A percentile compares a stretch with the other conserved stretches of the same genome.
phyloP scores from a whole-genome alignment of 2,329 filamentous ascomycete genomes.

The Aureobasidium sp. region DNA sequence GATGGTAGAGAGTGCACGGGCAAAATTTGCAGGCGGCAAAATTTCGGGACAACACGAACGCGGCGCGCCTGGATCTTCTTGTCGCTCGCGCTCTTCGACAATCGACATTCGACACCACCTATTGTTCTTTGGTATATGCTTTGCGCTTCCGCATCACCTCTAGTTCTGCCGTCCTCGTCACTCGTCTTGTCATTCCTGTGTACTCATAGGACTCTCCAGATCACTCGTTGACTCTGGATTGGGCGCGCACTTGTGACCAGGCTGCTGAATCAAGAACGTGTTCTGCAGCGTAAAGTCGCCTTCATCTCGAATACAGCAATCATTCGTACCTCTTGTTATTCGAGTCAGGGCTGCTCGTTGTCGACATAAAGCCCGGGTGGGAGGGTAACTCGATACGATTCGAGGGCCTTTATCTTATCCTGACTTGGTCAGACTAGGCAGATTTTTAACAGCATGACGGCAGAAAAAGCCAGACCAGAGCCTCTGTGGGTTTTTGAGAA shows the following conservation, averaged over 20 bases:
- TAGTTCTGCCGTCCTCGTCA: slow-evolving; percentile 1
- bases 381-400: slow-evolving; percentile 7
- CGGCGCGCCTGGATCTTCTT: not conserved
- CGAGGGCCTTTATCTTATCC: not conserved
- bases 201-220: slow-evolving; percentile 4
- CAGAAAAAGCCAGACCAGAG: not conserved
- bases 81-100: not conserved
- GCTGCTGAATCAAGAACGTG: slow-evolving; percentile 1
- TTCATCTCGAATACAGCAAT: not conserved
- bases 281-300: not conserved
- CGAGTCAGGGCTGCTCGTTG: slow-evolving; percentile 10
- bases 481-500: not conserved
- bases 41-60: not conserved
- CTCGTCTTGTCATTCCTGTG: slow-evolving; percentile 8
- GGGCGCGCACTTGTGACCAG: slow-evolving; percentile 8
- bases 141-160: not conserved
- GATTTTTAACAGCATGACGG: not conserved
- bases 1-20: not conserved
- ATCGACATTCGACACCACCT: not conserved
- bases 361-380: slow-evolving; percentile 9
- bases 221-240: slow-evolving; percentile 9
- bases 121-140: not conserved
- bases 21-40: not conserved
- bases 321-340: not conserved
- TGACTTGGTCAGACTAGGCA: not conserved